A percentile compares a stretch with the other conserved stretches of the same genome.
These are phyloP conservation scores for Lantana camara DNA, from an alignment of 257 asterid species.

Conservation along the genomic window DNA sequence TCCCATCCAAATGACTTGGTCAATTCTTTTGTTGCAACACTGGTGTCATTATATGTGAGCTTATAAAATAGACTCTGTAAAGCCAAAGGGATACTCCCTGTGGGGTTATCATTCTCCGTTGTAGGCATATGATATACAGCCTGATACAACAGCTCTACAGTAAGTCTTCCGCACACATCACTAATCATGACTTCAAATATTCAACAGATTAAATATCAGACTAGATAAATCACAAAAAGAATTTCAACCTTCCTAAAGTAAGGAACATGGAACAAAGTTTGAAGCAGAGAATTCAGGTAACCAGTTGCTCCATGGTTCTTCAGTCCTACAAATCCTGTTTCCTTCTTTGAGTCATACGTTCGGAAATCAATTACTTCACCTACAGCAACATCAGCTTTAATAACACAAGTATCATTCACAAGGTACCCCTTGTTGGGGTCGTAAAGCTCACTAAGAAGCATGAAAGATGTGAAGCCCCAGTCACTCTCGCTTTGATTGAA, in stretches of 20 bases:
- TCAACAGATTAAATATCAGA: conserved; percentile 24
- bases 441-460: conserved; percentile 90
- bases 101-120: conserved; percentile 96
- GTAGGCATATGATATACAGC: conserved; percentile 99
- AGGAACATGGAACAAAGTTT: conserved; percentile 91
- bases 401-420: conserved; percentile 71
- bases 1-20: conserved; percentile 99
- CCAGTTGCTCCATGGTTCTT: conserved; percentile 99
- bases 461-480: conserved; percentile 98
- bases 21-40: conserved; percentile 96
- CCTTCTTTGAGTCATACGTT: conserved; percentile 97
- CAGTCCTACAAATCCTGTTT: conserved; percentile 96
- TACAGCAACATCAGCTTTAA: conserved; percentile 98
- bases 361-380: conserved; percentile 90
- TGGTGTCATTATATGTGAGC: conserved; percentile 89
- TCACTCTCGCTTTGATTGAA: conserved; percentile 96
- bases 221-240: conserved; percentile 23
- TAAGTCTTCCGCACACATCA: conserved; percentile 32
- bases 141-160: conserved; percentile 45
- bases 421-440: conserved; percentile 92
- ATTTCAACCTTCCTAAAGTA: conserved; percentile 86
- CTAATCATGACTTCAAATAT: conserved; percentile 11
- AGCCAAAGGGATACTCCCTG: conserved; percentile 99
- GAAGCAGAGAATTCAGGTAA: conserved; percentile 96
- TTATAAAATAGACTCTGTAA: conserved; percentile 96